Conservation (phyloP, 1,139 yeast species). For the Pichia sp. region DNA sequence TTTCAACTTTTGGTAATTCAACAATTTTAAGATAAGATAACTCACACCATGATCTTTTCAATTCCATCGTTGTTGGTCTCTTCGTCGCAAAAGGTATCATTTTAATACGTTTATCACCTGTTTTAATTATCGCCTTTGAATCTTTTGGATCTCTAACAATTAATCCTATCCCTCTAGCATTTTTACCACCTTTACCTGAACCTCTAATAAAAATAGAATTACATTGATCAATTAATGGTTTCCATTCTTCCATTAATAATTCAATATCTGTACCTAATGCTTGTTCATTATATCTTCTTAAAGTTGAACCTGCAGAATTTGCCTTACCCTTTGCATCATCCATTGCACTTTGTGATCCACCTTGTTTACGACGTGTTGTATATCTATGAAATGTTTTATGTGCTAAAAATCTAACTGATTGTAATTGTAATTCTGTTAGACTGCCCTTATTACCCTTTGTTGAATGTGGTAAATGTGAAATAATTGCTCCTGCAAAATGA, state of each 20-base stretch:
- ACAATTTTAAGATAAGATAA: conserved; percentile 54
- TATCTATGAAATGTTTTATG: conserved; percentile 92
- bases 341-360: conserved; percentile 92
- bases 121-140: conserved; percentile 43
- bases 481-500: conserved; percentile 93
- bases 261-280: conserved; percentile 74
- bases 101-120: conserved; percentile 52
- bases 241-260: conserved; percentile 64
- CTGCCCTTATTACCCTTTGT: conserved; percentile 50
- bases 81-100: conserved; percentile 84
- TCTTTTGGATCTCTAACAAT: conserved; percentile 41
- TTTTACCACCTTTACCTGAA: conserved; percentile 41
- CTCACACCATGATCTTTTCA: conserved; percentile 80
- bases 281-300: conserved; percentile 85
- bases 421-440: conserved; percentile 43
- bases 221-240: conserved; percentile 48
- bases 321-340: conserved; percentile 95
- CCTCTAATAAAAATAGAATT: conserved; percentile 77
- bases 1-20: conserved; percentile 48
- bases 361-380: conserved; percentile 95
- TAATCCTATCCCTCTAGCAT: conserved; percentile 54
- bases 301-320: conserved; percentile 88
- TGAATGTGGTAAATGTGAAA: conserved; percentile 60
- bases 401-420: conserved; percentile 57
- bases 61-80: conserved; percentile 78